Base-by-base conservation (phyloP, 2,329 filamentous ascomycete species). In the Cladosporium sp. region DNA sequence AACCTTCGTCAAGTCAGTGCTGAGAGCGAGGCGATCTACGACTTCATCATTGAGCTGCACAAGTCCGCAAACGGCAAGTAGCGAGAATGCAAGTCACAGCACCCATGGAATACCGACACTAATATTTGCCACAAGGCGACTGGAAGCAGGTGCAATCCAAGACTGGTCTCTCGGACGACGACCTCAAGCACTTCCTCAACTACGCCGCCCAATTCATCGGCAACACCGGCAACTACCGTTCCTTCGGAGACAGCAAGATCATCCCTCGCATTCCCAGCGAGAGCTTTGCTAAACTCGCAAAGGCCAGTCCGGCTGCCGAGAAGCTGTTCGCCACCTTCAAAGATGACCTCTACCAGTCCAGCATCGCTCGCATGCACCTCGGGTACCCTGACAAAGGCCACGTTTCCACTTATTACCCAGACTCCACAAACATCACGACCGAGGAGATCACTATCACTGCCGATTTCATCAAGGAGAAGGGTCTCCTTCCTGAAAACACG, bases 151-250 rank as follows among this genome's bases (percentile, higher is more conserved):
- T 83, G 8, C 76, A 79, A 58, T 76, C 79, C 48, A 73, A 80
- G 18, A 76, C 80, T 11, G 78, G 78, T 2, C 68, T 83, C 6
- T 78, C 79, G 0, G 74, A 78, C 26, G 74, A 76, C 54, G 78
- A 81, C 23, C 51, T 81, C 30, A 72, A 75, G 65, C 69, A 74
- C 39, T 81, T 80, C 63, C 69, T 82, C 16, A 73, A 75, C 49
- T 83, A 81, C 67, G 75, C 79, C 26, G 80, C 78, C 0, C 75
- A 81, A 64, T 85, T 86, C 65, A 75, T 86, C 6, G 83, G 82
- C n/a, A 85, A 85, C 67, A 69, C 80, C 34, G 84, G 83, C 61
- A 85, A 85, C 73, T 85, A 82, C 76, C 83, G 83, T 70, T 80
- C 77, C 3, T 83, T 83, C 63, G 72, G 72, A n/a, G 81, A 83